These are phyloP conservation scores for Achaetomium macrosporum DNA, from an alignment of 2,329 filamentous ascomycete genomes.

Conservation along the genomic window DNA sequence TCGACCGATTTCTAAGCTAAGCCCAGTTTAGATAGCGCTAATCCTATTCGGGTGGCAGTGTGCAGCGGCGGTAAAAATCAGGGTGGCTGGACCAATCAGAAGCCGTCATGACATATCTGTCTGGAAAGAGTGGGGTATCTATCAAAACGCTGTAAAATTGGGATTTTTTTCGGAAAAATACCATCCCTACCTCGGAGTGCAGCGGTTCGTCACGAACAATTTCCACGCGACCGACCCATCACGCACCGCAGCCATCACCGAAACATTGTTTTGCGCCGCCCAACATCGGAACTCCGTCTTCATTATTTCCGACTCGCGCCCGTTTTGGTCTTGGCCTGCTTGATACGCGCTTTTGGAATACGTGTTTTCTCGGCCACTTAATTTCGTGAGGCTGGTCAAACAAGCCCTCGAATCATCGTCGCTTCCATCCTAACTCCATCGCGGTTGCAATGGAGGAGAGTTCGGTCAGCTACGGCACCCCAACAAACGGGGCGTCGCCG, in stretches of 20 bases:
- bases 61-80: too few relatives aligned
- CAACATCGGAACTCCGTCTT: conserved; percentile 12
- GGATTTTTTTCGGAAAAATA: too few relatives aligned
- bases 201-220: conserved; percentile 32
- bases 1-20: too few relatives aligned
- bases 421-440: conserved; percentile 19
- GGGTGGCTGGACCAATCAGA: too few relatives aligned
- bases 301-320: neutral
- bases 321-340: neutral
- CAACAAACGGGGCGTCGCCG: conserved; percentile 51
- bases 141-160: too few relatives aligned
- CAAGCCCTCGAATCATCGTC: neutral
- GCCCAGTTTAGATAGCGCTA: too few relatives aligned
- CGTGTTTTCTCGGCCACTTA: neutral
- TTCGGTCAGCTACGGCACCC: conserved; percentile 51
- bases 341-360: neutral
- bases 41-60: too few relatives aligned
- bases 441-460: conserved; percentile 51
- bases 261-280: conserved; percentile 16
- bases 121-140: too few relatives aligned
- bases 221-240: conserved; percentile 26
- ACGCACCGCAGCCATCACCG: conserved; percentile 21
- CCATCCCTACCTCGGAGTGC: conserved; percentile 5
- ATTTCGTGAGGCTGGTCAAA: neutral
- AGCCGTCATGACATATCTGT: too few relatives aligned